A percentile compares a stretch with the other conserved stretches of the same genome.
Conservation (phyloP, 352 stramenopile species). For the Phytophthora pini region DNA sequence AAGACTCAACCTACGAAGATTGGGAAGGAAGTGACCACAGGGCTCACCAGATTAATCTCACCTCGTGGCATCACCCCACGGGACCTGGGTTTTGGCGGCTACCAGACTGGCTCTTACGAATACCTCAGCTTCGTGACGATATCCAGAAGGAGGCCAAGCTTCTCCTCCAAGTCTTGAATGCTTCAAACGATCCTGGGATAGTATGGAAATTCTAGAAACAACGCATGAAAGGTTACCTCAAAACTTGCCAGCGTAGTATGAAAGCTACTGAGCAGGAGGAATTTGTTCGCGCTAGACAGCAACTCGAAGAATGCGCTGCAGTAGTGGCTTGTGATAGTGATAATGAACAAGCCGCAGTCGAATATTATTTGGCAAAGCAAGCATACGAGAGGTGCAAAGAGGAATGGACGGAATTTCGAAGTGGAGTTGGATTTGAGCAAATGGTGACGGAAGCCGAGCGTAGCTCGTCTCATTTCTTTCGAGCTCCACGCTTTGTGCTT, state of each 20-base stretch:
- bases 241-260: slow-evolving; percentile 3
- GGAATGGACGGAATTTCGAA: not conserved
- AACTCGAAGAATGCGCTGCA: slow-evolving; percentile 9
- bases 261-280: not conserved
- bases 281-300: not conserved
- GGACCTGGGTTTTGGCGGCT: slow-evolving; percentile 10
- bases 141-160: slow-evolving; percentile 1
- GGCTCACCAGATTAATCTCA: slow-evolving; percentile 15
- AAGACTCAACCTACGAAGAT: slow-evolving; percentile 2
- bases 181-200: too few species aligned
- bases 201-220: slow-evolving; percentile 8
- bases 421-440: slow-evolving; percentile 1
- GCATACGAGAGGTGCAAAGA: slow-evolving; percentile 2
- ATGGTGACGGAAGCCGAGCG: slow-evolving; percentile 2
- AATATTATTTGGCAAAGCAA: slow-evolving; percentile 13
- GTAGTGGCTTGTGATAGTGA: not conserved
- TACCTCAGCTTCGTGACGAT: slow-evolving; percentile 1
- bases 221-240: slow-evolving; percentile 5
- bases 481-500: slow-evolving; percentile 2
- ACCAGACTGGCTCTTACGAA: slow-evolving; percentile 11
- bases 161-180: slow-evolving; percentile 8
- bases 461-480: slow-evolving; percentile 6
- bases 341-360: slow-evolving; percentile 1
- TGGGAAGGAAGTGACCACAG: slow-evolving; percentile 13
- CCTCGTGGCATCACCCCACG: slow-evolving; percentile 15